Percentiles rank a stretch among this genome's conserved stretches.
These are phyloP conservation scores for Lactarius vividus DNA, from an alignment of 768 basidiomycete species.

Conservation along the genomic window DNA sequence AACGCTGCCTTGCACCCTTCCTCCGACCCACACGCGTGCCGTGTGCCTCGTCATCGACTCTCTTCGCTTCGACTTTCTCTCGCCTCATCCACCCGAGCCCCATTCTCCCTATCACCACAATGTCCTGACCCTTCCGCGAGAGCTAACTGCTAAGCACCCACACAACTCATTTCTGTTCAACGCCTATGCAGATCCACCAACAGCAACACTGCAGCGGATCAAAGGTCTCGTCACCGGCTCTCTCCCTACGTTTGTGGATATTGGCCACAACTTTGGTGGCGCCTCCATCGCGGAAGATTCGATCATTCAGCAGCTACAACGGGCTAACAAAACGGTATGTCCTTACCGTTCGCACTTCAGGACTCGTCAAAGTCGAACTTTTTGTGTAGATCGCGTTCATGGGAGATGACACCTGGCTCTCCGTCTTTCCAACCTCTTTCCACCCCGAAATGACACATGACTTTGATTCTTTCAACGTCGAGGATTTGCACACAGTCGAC, in stretches of 20 bases:
- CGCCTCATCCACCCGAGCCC: conserved; percentile 62
- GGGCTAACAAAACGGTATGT: conserved; percentile 59
- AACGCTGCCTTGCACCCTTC: conserved; percentile 42
- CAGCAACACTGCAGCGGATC: conserved; percentile 89
- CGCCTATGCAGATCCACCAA: conserved; percentile 91
- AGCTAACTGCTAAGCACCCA: conserved; percentile 64
- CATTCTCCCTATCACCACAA: conserved; percentile 74
- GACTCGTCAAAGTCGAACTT: conserved; percentile 10
- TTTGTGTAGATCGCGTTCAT: conserved; percentile 70
- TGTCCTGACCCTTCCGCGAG: conserved; percentile 72
- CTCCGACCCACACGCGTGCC: conserved; percentile 72
- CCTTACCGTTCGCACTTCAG: conserved; percentile 10
- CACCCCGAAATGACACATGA: conserved; percentile 71
- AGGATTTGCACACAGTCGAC: conserved; percentile 95
- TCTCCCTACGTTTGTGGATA: conserved; percentile 91
- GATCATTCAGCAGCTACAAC: conserved; percentile 66
- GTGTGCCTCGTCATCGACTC: conserved; percentile 89
- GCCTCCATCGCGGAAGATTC: conserved; percentile 88
- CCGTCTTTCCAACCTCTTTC: conserved; percentile 79
- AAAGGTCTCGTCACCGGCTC: conserved; percentile 96
- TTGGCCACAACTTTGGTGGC: conserved; percentile 90
- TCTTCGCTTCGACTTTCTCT: conserved; percentile 90
- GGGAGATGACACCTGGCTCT: conserved; percentile 98
- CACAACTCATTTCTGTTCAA: conserved; percentile 83
- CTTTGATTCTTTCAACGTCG: conserved; percentile 97